Conservation (phyloP, 2,329 filamentous ascomycete species). For the Elsinoe batatas region DNA sequence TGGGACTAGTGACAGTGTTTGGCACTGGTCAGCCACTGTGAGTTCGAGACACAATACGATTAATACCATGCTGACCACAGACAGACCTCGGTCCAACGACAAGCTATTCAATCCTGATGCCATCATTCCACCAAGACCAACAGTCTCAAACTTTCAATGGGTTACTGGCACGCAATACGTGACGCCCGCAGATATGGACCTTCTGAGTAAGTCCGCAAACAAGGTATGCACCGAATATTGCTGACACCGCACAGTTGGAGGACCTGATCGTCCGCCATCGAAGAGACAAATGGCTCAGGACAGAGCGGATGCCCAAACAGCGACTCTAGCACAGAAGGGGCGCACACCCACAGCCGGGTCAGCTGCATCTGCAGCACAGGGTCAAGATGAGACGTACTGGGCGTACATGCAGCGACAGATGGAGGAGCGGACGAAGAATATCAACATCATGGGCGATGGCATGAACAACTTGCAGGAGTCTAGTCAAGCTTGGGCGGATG, state of each 20-base stretch:
- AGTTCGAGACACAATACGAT: conserved; percentile 24
- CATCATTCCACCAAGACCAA: conserved; percentile 67
- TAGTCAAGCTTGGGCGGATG: conserved; percentile 74
- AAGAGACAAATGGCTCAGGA: conserved; percentile 80
- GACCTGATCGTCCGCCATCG: conserved; percentile 75
- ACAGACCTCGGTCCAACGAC: conserved; percentile 48
- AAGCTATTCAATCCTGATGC: conserved; percentile 69
- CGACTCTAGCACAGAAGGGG: conserved; percentile 29
- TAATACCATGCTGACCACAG: conserved; percentile 14
- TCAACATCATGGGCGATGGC: conserved; percentile 71
- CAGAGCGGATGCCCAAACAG: conserved; percentile 59
- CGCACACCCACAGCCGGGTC: conserved; percentile 25
- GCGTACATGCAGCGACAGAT: conserved; percentile 80
- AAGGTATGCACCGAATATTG: conserved; percentile 16
- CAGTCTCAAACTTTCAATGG: conserved; percentile 94
- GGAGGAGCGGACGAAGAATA: conserved; percentile 80
- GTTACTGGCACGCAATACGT: conserved; percentile 90
- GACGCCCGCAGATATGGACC: conserved; percentile 74
- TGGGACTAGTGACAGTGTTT: conserved; percentile 76
- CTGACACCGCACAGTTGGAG: conserved; percentile 46
- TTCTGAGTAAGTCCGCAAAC: conserved; percentile 45
- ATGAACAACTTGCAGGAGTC: conserved; percentile 76
- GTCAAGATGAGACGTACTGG: conserved; percentile 52
- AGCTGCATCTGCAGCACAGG: conserved; percentile 17
- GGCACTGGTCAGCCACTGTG: conserved; percentile 59